Conservation (phyloP, 352 stramenopile genomes). For the Nothophytophthora sp. region DNA sequence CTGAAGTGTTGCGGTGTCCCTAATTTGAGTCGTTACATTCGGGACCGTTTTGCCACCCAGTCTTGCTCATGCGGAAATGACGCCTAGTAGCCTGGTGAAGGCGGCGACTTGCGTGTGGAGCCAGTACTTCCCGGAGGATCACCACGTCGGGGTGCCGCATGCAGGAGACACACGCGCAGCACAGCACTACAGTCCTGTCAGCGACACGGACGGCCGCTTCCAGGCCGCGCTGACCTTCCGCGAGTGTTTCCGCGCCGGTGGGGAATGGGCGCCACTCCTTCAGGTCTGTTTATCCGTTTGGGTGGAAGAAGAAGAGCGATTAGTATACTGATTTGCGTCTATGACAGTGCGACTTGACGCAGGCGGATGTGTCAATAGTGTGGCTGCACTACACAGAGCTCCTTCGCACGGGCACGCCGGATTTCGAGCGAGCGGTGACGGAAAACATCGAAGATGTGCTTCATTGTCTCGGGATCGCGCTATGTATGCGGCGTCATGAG, state of each 20-base stretch:
- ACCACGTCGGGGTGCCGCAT: slow-evolving; percentile 41
- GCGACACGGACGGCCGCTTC: slow-evolving; percentile 54
- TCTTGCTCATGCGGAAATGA: too few relatives aligned
- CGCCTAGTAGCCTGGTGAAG: slow-evolving; percentile 28
- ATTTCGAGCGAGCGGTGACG: slow-evolving; percentile 57
- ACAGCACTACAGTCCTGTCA: slow-evolving; percentile 52
- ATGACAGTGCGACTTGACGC: slow-evolving; percentile 50
- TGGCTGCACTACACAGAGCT: slow-evolving; percentile 60
- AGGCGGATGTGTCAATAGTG: slow-evolving; percentile 45
- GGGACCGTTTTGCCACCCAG: too few relatives aligned
- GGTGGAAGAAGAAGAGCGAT: too few relatives aligned
- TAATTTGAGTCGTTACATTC: too few relatives aligned
- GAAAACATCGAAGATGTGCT: slow-evolving; percentile 65
- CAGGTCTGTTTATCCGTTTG: too few relatives aligned
- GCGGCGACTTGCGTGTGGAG: slow-evolving; percentile 74
- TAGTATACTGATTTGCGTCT: too few relatives aligned
- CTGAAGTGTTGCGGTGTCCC: too few relatives aligned
- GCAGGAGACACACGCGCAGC: slow-evolving; percentile 43
- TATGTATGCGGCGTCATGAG: slow-evolving; percentile 67
- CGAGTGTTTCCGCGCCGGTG: slow-evolving; percentile 49
- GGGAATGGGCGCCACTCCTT: slow-evolving; percentile 56
- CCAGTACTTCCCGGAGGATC: slow-evolving; percentile 76
- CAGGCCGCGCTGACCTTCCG: slow-evolving; percentile 58
- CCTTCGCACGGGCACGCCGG: slow-evolving; percentile 40
- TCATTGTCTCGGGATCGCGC: slow-evolving; percentile 59